These are phyloP conservation scores for Dactylellina leptospora DNA, from an alignment of 2,329 filamentous ascomycete genomes.

Conservation along the genomic window DNA sequence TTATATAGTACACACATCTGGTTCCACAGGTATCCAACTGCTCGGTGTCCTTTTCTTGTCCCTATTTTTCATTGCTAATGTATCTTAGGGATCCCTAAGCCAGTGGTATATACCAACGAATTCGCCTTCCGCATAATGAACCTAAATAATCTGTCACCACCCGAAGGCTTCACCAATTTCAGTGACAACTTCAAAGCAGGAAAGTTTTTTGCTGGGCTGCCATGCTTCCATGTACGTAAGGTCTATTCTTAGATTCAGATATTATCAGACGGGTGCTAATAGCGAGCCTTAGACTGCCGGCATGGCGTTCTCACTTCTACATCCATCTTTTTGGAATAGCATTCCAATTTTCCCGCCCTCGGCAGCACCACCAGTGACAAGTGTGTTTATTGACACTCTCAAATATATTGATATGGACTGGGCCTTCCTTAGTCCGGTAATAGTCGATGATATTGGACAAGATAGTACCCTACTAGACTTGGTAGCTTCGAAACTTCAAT, in stretches of 20 bases:
- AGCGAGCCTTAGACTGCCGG: background rate
- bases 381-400: constrained; percentile 11
- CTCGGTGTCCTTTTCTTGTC: background rate
- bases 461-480: background rate
- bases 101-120: constrained; percentile 2
- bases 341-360: constrained; percentile 6
- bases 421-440: constrained; percentile 3
- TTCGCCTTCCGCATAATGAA: background rate
- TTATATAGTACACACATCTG: constrained; percentile 1
- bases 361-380: constrained; percentile 5
- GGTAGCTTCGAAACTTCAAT: constrained; percentile 1
- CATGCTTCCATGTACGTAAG: constrained; percentile 1
- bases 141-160: background rate
- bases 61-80: background rate
- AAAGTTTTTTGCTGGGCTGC: background rate
- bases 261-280: background rate
- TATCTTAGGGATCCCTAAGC: constrained; percentile 2
- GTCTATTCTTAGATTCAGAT: background rate
- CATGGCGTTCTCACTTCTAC: background rate
- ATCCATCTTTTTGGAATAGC: background rate
- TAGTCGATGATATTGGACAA: constrained; percentile 3
- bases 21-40: constrained; percentile 3
- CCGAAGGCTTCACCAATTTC: background rate
- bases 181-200: background rate
- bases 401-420: constrained; percentile 1